A percentile compares a stretch with the other conserved stretches of the same genome.
Evolutionary conservation across 495 filamentous ascomycete species (phyloP).

Genomic region (Durotheca rogersii): DNA sequence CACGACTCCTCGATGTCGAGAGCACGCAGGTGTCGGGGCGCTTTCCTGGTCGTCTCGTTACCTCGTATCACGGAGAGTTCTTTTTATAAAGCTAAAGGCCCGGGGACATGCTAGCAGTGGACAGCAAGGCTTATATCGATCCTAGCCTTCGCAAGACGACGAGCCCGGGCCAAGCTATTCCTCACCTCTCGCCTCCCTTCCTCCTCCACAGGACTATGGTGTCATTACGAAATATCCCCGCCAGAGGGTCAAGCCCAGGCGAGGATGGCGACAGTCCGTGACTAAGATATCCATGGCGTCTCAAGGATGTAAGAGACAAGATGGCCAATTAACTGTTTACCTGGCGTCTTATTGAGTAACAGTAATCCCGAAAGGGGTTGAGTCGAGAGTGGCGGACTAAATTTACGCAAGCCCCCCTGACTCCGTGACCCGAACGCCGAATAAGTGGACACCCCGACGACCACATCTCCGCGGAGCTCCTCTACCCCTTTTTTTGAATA

Average conservation of each 20-base stretch:
- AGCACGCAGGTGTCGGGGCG: no score
- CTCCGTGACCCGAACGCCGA: constrained; percentile 25
- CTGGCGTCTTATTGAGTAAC: constrained; percentile 30
- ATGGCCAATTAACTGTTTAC: constrained; percentile 21
- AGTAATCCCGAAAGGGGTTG: constrained; percentile 25
- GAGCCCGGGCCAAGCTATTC: not conserved
- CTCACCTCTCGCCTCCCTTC: constrained; percentile 3
- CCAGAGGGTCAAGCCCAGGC: constrained; percentile 4
- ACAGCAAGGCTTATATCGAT: constrained; percentile 10
- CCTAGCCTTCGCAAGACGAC: not conserved
- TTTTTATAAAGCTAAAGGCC: no score
- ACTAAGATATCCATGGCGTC: constrained; percentile 14
- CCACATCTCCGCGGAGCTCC: constrained; percentile 26
- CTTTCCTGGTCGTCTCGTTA: no score
- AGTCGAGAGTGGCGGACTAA: constrained; percentile 11
- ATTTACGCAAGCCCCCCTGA: constrained; percentile 5
- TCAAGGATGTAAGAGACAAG: constrained; percentile 13
- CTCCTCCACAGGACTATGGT: constrained; percentile 17
- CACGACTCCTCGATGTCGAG: constrained; percentile 3
- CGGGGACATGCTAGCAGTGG: constrained; percentile 1
- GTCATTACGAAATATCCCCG: constrained; percentile 4
- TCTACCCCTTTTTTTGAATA: constrained; percentile 7
- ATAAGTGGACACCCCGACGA: constrained; percentile 19
- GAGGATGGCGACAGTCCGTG: constrained; percentile 12
- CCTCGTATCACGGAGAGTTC: no score